phyloP scores from a whole-genome alignment of 768 basidiomycete species.

The Mycena crocata region DNA sequence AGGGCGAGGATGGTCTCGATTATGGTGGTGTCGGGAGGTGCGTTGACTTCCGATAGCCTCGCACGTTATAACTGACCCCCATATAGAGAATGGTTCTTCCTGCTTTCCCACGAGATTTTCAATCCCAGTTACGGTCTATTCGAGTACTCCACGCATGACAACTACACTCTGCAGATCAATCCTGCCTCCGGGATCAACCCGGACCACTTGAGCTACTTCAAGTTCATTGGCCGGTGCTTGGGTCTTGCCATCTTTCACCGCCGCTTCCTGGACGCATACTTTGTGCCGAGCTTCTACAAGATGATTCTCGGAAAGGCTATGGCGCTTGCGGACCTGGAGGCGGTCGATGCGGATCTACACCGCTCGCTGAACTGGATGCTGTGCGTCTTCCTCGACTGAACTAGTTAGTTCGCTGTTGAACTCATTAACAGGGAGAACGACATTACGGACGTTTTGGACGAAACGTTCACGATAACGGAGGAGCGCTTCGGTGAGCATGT shows the following conservation, averaged over 20 bases:
- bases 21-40: slow-evolving; percentile 83
- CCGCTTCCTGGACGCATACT: slow-evolving; percentile 83
- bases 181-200: slow-evolving; percentile 81
- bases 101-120: slow-evolving; percentile 86
- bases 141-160: slow-evolving; percentile 84
- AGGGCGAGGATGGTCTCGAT: slow-evolving; percentile 84
- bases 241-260: slow-evolving; percentile 84
- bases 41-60: slow-evolving; percentile 25
- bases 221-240: slow-evolving; percentile 80
- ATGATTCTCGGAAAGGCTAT: slow-evolving; percentile 75
- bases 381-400: slow-evolving; percentile 52
- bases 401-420: neutral
- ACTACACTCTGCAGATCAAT: slow-evolving; percentile 85
- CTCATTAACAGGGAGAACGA: slow-evolving; percentile 69
- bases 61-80: slow-evolving; percentile 1
- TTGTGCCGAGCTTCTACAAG: slow-evolving; percentile 86
- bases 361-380: slow-evolving; percentile 82
- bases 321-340: slow-evolving; percentile 72
- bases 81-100: slow-evolving; percentile 86
- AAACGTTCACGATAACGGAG: slow-evolving; percentile 77
- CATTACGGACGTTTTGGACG: slow-evolving; percentile 79
- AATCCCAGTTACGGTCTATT: slow-evolving; percentile 86
- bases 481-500: slow-evolving; percentile 82
- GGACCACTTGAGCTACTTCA: slow-evolving; percentile 84
- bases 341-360: slow-evolving; percentile 75